Percentiles rank a stretch among this genome's conserved stretches.
These are phyloP conservation scores for Pleurotus djamor DNA, from an alignment of 768 basidiomycete species.

Conservation along the genomic window DNA sequence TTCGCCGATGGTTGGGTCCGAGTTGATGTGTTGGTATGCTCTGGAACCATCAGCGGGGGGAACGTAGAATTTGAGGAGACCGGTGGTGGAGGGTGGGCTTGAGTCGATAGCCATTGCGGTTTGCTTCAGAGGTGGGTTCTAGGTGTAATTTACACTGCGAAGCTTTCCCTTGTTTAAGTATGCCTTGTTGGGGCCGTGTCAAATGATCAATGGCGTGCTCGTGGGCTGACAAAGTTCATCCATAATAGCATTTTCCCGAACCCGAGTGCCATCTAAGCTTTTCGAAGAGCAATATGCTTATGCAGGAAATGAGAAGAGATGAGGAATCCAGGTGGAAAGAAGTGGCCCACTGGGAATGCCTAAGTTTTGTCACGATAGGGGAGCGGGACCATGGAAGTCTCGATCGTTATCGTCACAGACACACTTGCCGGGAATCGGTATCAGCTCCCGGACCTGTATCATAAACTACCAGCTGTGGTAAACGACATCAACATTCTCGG, in stretches of 20 bases:
- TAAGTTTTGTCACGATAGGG: too few relatives aligned
- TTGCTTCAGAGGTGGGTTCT: too few relatives aligned
- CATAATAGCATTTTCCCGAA: background rate
- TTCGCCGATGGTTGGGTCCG: slow-evolving; percentile 16
- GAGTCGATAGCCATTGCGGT: background rate
- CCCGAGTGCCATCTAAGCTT: background rate
- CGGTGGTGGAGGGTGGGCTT: slow-evolving; percentile 8
- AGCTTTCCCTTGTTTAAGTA: too few relatives aligned
- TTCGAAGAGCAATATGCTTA: background rate
- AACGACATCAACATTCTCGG: too few relatives aligned
- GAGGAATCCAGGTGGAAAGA: too few relatives aligned
- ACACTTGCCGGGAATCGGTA: too few relatives aligned
- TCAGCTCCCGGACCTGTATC: too few relatives aligned
- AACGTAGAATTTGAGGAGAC: slow-evolving; percentile 13
- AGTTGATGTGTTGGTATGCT: slow-evolving; percentile 21
- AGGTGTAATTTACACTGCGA: background rate
- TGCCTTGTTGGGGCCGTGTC: background rate
- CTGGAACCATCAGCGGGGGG: slow-evolving; percentile 22
- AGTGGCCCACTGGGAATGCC: too few relatives aligned
- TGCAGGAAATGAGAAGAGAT: background rate
- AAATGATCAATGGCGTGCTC: background rate
- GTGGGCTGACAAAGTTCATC: background rate
- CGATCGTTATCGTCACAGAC: too few relatives aligned
- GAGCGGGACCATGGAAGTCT: too few relatives aligned
- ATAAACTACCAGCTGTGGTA: too few relatives aligned